Evolutionary conservation across 2,329 filamentous ascomycete species (phyloP).

Genomic region (Apiospora aurea): DNA sequence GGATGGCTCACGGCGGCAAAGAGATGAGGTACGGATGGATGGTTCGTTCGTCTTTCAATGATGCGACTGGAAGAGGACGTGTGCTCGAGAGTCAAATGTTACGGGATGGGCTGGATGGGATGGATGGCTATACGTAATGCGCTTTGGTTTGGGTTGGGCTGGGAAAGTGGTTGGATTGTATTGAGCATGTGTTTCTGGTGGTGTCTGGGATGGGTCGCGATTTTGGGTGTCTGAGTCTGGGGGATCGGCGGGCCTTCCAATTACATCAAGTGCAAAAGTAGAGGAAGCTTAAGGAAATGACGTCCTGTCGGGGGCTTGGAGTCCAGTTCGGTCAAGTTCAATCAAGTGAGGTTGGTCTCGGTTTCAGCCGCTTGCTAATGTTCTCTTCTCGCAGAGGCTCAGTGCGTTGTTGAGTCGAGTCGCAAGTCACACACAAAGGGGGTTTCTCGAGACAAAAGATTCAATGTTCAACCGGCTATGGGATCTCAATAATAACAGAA

Average conservation of each 20-base stretch:
- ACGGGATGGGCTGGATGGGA: not conserved
- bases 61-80: not conserved
- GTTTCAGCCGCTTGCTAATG: too few relatives aligned
- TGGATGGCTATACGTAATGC: conserved; percentile 7
- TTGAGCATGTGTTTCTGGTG: not conserved
- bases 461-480: not conserved
- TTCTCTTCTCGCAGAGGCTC: not conserved
- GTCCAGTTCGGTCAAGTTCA: not conserved
- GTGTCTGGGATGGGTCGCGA: not conserved
- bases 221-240: not conserved
- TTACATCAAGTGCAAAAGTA: not conserved
- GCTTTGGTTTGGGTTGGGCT: not conserved
- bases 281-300: conserved; percentile 18
- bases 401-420: not conserved
- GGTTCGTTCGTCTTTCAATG: not conserved
- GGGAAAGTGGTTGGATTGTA: not conserved
- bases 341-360: not conserved
- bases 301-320: not conserved
- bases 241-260: conserved; percentile 1
- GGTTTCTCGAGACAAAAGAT: not conserved
- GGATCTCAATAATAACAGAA: not conserved
- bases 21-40: not conserved
- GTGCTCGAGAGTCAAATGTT: not conserved
- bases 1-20: conserved; percentile 14
- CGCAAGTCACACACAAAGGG: not conserved